Evolutionary conservation across 306 rosid species (phyloP), one percentile per base, ranked within the genome.

Genomic region (Cucurbita maxima): DNA sequence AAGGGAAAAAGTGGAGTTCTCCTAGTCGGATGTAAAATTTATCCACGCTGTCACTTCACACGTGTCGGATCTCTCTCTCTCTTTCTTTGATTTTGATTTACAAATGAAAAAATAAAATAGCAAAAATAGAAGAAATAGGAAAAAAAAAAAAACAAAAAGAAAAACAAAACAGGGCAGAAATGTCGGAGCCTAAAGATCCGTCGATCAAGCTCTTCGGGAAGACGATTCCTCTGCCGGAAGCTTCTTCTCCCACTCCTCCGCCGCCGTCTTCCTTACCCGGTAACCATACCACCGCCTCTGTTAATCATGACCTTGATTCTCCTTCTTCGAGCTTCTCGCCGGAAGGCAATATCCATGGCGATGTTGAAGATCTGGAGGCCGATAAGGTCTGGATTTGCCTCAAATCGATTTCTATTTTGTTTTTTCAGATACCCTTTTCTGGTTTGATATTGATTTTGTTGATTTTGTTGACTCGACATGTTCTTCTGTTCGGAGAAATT

Each of bases 181-280:
- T 86, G 89, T 81, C 67, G 87, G 85, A 85, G 74, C 75, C 80
- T 9, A 85, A 68, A 74, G 89, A 86, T 83, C 87, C 89, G 79
- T 87, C 89, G 76, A 86, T 86, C 82, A 86, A 83, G 85, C 89
- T 86, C 30, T 86, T 86, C 68, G 89, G 89, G 47, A 86, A 76
- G 84, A 86, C 85, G 79, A 86, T 86, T 73, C 76, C 89, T 41
- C 59, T 83, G 40, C 78, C 82, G 74, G 86, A 80, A 34, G 40
- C 56, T 36, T 79, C 76, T 5, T 48, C 48, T 10, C 75, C 71
- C 67, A 75, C 81, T 18, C 81, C 77, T 16, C 61, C 57, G 59
- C 61, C 62, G 57, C 47, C 60, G 1, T 45, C 71, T 52, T n/a
- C 12, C 37, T 74, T 37, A n/a, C 36, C 57, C 45, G 20, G 8